phyloP scores from a whole-genome alignment of 2,329 filamentous ascomycete species.

The Fonsecaea pedrosoi region DNA sequence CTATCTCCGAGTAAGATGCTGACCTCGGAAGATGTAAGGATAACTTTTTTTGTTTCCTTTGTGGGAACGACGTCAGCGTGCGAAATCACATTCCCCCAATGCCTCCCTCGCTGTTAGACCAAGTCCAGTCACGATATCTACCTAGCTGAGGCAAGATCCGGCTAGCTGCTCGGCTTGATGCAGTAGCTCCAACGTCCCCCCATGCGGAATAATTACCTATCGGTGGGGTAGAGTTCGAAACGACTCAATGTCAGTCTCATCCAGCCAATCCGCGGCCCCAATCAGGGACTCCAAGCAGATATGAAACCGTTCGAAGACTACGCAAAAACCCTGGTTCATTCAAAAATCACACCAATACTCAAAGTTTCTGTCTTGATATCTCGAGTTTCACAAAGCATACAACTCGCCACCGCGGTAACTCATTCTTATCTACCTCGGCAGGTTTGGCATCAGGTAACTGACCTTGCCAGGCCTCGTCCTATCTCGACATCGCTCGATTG shows the following conservation, averaged over 20 bases:
- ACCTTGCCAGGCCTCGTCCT: too few species aligned
- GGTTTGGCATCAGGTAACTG: too few species aligned
- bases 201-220: slow-evolving; percentile 16
- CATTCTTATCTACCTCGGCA: too few species aligned
- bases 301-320: too few species aligned
- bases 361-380: too few species aligned
- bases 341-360: background rate
- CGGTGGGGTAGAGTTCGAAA: slow-evolving; percentile 24
- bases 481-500: too few species aligned
- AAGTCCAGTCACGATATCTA: slow-evolving; percentile 18
- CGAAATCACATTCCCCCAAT: slow-evolving; percentile 13
- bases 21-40: slow-evolving; percentile 1
- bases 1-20: slow-evolving; percentile 19
- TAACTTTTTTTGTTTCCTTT: background rate
- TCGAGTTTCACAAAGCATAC: too few species aligned
- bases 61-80: slow-evolving; percentile 28
- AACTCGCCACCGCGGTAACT: too few species aligned
- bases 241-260: background rate
- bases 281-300: background rate
- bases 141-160: slow-evolving; percentile 20
- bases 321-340: too few species aligned
- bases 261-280: background rate
- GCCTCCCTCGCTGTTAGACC: slow-evolving; percentile 5
- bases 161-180: slow-evolving; percentile 24
- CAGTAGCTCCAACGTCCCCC: slow-evolving; percentile 28